Base-by-base conservation (phyloP, 179 eudicot species). In the Spinacia oleracea region DNA sequence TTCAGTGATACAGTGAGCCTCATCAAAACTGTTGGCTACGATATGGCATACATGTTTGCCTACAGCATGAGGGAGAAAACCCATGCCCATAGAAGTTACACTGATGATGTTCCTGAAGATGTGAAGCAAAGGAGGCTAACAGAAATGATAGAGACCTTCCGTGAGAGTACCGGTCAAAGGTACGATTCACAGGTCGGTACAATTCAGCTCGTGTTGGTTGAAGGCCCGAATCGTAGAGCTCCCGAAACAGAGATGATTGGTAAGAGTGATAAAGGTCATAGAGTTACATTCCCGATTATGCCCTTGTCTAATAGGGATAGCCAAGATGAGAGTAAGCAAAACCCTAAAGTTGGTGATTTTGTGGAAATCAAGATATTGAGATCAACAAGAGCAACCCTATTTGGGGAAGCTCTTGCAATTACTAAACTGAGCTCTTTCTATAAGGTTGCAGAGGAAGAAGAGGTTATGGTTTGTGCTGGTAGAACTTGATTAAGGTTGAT, bases 1-100 rank as follows among this genome's bases (percentile, higher is more conserved):
- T 92, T 88, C 48, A 72, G 80, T 63, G 97, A 92, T 81, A 96
- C 99, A 25, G 72, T 96, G 64, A 96, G 90, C 83, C 93, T 94
- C 34, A 78, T 92, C 9, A 90, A 86, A 83, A 83, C 85, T n/a
- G 98, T 94, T 78, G 90, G 96, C 46, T 96, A 92, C 66, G 99
- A 96, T 81, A 94, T 96, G 99, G 97, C 99, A 70, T 94, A 94
- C 85, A 90, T 94, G 99, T 96, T 96, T 88, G 99, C 99, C 50
- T 94, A 91, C 81, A 91, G 98, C 90, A 92, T 92, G 99, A 91
- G 98, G 84, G 97, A 96, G 87, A 94, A 92, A 88, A 96, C 99
- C 59, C 99, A 96, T 77, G 99, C 99, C 68, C 96, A 96, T 77
- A 90, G 99, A 63, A 92, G 91, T 75, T 94, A 94, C 59, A 72